Conservation (phyloP, 2,329 filamentous ascomycete genomes). For the Neonectria ditissima region DNA sequence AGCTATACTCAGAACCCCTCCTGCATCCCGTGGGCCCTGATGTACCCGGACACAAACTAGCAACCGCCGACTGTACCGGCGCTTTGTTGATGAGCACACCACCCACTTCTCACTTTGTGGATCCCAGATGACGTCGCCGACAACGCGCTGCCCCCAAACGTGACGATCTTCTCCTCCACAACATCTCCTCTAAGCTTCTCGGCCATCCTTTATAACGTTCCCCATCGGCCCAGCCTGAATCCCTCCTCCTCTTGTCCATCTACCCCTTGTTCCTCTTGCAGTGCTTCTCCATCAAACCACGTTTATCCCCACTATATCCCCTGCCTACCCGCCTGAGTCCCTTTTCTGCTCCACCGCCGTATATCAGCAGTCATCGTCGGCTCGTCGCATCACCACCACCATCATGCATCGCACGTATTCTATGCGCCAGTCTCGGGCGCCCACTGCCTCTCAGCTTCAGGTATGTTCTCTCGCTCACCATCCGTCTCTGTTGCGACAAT, state of each 20-base stretch:
- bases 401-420: slow-evolving; percentile 98
- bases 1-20: neutral
- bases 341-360: slow-evolving; percentile 37
- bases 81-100: slow-evolving; percentile 25
- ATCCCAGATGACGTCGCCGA: slow-evolving; percentile 44
- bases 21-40: too few species aligned
- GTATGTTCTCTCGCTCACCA: slow-evolving; percentile 51
- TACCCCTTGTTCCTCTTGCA: slow-evolving; percentile 40
- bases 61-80: slow-evolving; percentile 17
- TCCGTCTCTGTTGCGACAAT: neutral
- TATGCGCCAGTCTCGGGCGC: slow-evolving; percentile 96
- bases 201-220: slow-evolving; percentile 45
- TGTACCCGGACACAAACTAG: slow-evolving; percentile 7
- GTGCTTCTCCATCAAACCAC: slow-evolving; percentile 31
- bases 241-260: slow-evolving; percentile 31
- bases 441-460: slow-evolving; percentile 84
- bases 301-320: slow-evolving; percentile 40
- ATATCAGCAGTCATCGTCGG: slow-evolving; percentile 1
- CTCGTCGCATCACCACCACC: slow-evolving; percentile 41
- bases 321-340: slow-evolving; percentile 31
- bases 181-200: slow-evolving; percentile 41
- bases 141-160: slow-evolving; percentile 36
- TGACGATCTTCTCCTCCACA: slow-evolving; percentile 48
- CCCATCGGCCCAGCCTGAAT: slow-evolving; percentile 39
- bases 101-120: slow-evolving; percentile 40